phyloP scores from a whole-genome alignment of 1,139 yeast species.

The Blastobotrys aristatus region DNA sequence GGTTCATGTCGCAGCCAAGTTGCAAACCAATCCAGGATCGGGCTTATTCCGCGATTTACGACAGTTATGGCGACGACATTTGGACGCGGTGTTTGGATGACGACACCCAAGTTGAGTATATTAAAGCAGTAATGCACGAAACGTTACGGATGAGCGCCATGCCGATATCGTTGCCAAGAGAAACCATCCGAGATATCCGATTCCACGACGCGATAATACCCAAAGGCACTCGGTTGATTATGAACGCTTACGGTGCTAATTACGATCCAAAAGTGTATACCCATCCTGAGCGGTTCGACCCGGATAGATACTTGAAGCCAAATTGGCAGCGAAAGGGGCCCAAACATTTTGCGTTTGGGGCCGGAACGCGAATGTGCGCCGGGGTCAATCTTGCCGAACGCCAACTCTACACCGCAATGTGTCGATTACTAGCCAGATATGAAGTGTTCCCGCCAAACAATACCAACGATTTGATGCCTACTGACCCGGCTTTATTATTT shows the following conservation, averaged over 20 bases:
- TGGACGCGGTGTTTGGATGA: slow-evolving; percentile 43
- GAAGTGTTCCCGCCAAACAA: slow-evolving; percentile 42
- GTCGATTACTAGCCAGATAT: slow-evolving; percentile 40
- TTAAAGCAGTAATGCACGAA: slow-evolving; percentile 58
- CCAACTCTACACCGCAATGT: slow-evolving; percentile 50
- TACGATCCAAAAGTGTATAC: slow-evolving; percentile 48
- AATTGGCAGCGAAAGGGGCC: slow-evolving; percentile 26
- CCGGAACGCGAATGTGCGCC: slow-evolving; percentile 65
- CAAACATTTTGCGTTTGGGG: slow-evolving; percentile 60
- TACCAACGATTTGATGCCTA: slow-evolving; percentile 20
- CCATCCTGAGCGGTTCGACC: slow-evolving; percentile 50
- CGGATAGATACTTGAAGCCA: slow-evolving; percentile 50
- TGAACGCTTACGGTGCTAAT: slow-evolving; percentile 70
- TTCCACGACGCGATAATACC: slow-evolving; percentile 47
- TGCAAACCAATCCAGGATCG: slow-evolving; percentile 45
- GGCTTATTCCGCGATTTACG: slow-evolving; percentile 39
- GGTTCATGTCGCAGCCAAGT: slow-evolving; percentile 51
- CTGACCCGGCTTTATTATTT: slow-evolving; percentile 23
- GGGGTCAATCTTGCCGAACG: slow-evolving; percentile 59
- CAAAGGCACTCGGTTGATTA: slow-evolving; percentile 48
- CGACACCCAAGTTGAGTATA: slow-evolving; percentile 40
- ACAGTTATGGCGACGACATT: slow-evolving; percentile 35
- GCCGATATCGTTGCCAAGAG: slow-evolving; percentile 63
- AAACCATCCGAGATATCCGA: slow-evolving; percentile 46
- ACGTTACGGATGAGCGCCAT: slow-evolving; percentile 60